A percentile compares a stretch with the other conserved stretches of the same genome.
Conservation (phyloP, 441 rosid species). For the Eruca vesicaria region DNA sequence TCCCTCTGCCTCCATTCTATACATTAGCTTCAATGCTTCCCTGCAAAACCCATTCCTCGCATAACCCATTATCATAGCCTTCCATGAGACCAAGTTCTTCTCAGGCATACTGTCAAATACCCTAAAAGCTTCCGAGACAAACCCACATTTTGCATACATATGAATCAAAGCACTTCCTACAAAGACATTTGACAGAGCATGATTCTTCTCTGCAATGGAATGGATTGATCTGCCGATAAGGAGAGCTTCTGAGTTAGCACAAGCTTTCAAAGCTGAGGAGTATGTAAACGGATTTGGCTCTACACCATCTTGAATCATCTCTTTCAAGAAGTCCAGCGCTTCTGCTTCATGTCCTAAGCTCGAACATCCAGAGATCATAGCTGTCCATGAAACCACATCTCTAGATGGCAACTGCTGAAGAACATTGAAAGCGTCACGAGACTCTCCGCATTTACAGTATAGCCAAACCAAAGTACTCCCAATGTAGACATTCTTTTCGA, state of each 20-base stretch:
- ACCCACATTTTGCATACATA: constrained; percentile 84
- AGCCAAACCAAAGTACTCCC: constrained; percentile 88
- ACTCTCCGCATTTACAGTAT: constrained; percentile 74
- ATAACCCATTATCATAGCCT: constrained; percentile 76
- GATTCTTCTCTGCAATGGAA: constrained; percentile 67
- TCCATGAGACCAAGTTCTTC: constrained; percentile 71
- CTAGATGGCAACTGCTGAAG: constrained; percentile 66
- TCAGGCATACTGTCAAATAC: constrained; percentile 77
- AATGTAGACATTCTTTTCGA: constrained; percentile 51
- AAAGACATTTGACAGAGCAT: constrained; percentile 58
- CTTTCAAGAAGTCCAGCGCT: constrained; percentile 69
- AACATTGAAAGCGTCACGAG: constrained; percentile 54
- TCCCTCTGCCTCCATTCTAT: constrained; percentile 77
- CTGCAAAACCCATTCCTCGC: constrained; percentile 68
- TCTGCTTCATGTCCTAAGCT: constrained; percentile 66
- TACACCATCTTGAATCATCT: constrained; percentile 88
- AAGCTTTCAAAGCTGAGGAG: constrained; percentile 77
- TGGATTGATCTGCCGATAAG: constrained; percentile 64
- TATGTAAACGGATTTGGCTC: constrained; percentile 76
- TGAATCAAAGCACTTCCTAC: constrained; percentile 78
- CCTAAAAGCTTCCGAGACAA: constrained; percentile 61
- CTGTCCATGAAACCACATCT: constrained; percentile 91
- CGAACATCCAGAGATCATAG: constrained; percentile 83
- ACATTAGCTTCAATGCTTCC: constrained; percentile 80
- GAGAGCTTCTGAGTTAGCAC: constrained; percentile 69